Percentiles rank a stretch among this genome's conserved stretches.
phyloP scores from a whole-genome alignment of 805 yeast genomes.

The Candida sithepensis region DNA sequence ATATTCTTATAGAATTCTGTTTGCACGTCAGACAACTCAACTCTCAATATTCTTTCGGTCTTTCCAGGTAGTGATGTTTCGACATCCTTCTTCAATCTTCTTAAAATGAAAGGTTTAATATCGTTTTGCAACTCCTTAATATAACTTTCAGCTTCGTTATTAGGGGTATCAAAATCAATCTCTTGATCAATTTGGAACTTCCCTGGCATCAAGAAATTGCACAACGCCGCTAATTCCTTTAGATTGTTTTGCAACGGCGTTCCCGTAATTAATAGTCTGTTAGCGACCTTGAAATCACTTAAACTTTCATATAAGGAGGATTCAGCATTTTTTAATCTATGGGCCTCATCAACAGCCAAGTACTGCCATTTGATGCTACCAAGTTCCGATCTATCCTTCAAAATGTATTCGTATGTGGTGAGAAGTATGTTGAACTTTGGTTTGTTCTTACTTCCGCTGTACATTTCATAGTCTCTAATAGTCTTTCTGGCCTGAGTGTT shows the following conservation, averaged over 20 bases:
- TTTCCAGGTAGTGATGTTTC: constrained; percentile 95
- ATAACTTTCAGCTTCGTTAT: constrained; percentile 81
- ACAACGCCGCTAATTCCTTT: constrained; percentile 91
- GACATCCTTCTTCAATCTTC: constrained; percentile 95
- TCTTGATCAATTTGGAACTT: constrained; percentile 86
- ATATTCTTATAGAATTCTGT: constrained; percentile 94
- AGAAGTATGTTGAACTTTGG: constrained; percentile 87
- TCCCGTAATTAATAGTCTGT: constrained; percentile 90
- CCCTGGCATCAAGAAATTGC: constrained; percentile 96
- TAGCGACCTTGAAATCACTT: constrained; percentile 74
- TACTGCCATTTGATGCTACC: constrained; percentile 92
- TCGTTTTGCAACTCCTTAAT: constrained; percentile 81
- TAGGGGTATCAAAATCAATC: constrained; percentile 89
- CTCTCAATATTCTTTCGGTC: constrained; percentile 91
- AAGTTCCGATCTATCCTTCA: constrained; percentile 79
- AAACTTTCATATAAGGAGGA: constrained; percentile 89
- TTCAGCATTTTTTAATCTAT: constrained; percentile 90
- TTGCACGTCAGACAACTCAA: constrained; percentile 91
- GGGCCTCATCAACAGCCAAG: constrained; percentile 98
- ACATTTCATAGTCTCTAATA: constrained; percentile 84
- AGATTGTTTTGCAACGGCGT: constrained; percentile 96
- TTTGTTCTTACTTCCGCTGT: constrained; percentile 53
- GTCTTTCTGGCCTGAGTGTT: constrained; percentile 80
- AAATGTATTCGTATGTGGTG: constrained; percentile 94
- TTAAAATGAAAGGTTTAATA: constrained; percentile 85